Base-by-base conservation (phyloP, 192 early-diverging fungal species). In the Rhizoclosmatium globosum region DNA sequence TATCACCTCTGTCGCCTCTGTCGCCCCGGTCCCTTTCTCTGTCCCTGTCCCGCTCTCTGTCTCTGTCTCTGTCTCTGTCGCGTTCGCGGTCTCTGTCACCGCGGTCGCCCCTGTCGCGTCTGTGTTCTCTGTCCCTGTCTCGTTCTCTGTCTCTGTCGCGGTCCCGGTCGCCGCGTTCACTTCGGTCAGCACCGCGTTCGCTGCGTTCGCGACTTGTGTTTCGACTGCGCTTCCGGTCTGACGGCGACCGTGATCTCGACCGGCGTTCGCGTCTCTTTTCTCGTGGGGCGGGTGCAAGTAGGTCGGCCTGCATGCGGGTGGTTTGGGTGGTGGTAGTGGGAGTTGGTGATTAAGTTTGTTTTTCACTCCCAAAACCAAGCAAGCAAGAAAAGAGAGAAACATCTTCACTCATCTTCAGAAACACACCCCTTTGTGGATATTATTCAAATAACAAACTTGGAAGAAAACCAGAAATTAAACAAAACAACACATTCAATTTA, bases 121-220 rank as follows among this genome's bases (percentile, higher is more conserved):
- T 64, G 19, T 70, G 78, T 21, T 84, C 80, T 21, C 88, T 80
- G 57, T 86, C 84, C 68, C 83, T 76, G 62, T 81, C 74, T 31
- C 78, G 73, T 45, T 31, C 31, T 31, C 39, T 64, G 62, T 23
- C 31, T 31, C 31, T 31, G 31, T 31, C 19, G 66, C 42, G 13
- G 42, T 43, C 23, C 43, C 66, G 21, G 17, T 72, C 70, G 3
- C 61, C 61, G 78, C 76, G 74, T 59, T 81, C 67, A 38, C 81
- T 84, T 44, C 82, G 72, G 57, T 79, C 84, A 46, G 0, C 9
- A 1, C 17, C 50, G 9, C 88, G 81, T 2, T 88, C 85, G 17
- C 88, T 83, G 56, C 89, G 88, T 47, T 89, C 71, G 61, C 87
- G 89, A 46, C 88, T 80, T 11, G 87, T 80, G 48, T 91, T 86